Evolutionary conservation across 805 yeast species (phyloP).

Genomic region (Isabelozyma pseudorhagii): DNA sequence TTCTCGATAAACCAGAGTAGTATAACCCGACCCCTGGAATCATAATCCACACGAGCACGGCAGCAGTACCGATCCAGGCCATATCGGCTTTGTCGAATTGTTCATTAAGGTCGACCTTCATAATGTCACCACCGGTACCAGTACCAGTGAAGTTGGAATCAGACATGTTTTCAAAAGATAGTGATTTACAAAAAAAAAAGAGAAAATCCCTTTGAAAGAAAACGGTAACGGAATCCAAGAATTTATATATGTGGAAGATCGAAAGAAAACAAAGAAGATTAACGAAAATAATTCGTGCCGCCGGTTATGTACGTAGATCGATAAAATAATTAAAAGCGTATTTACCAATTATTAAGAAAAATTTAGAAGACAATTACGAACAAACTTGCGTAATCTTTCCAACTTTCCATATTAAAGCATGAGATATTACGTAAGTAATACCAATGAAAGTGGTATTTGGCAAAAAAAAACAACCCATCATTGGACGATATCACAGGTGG

Average conservation of each 20-base stretch:
- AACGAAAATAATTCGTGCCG: neutral
- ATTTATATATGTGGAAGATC: neutral
- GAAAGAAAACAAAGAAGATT: neutral
- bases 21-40: constrained; percentile 93
- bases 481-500: neutral
- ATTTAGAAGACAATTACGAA: neutral
- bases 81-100: constrained; percentile 73
- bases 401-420: too few species aligned
- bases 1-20: constrained; percentile 91
- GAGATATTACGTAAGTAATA: too few species aligned
- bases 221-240: neutral
- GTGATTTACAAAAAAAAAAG: too few species aligned
- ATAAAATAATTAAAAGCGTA: neutral
- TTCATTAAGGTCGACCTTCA: constrained; percentile 66
- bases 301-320: neutral
- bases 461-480: neutral
- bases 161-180: neutral
- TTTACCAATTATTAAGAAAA: neutral
- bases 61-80: constrained; percentile 82
- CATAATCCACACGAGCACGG: constrained; percentile 90
- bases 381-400: too few species aligned
- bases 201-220: neutral
- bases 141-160: constrained; percentile 45
- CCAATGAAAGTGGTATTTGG: neutral
- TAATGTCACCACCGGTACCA: constrained; percentile 80